Evolutionary conservation across 1,284 basidiomycete genomes (phyloP), one percentile per base, ranked within the genome.

Genomic region (Leccinum huronense): DNA sequence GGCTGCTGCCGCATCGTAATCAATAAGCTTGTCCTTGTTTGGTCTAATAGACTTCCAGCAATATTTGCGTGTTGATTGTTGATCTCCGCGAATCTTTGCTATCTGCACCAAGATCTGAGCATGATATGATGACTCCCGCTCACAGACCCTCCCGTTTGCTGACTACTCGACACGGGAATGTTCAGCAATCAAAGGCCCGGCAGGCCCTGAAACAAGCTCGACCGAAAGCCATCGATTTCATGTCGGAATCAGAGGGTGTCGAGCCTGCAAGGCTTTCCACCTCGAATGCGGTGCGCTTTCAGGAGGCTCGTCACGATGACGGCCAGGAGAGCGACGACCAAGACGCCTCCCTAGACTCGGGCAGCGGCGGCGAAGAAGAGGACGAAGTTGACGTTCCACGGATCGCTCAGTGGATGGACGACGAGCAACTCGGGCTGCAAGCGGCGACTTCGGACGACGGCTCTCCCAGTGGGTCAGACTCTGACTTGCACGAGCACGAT

Each of bases 321-420:
- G 58, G 60, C 40, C 58, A 62, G 7, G 40, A 42, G 16, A 58
- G 30, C 14, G 61, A 54, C 10, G 42, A 60, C 14, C 53, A 48
- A 9, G 60, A 59, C 30, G 8, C 16, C 36, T 10, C n/a, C 51
- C 13, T 14, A 14, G 58, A 54, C 45, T 48, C 45, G 5, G 45
- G 6, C 19, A 48, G 45, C 45, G 45, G 19, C n/a, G 51, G n/a
- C n/a, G n/a, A 63, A 3, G 68, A 72, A 8, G 75, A 78, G 16
- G 72, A 82, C 60, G 71, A n/a, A n/a, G n/a, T 77, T 1, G 84
- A 86, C 68, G 79, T 78, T 3, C 82, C 83, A 3, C 78, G 84
- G 34, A 76, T 85, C 40, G 80, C 80, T 30, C 84, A 84, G 65
- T 88, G 86, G 83, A 79, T 83, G 14, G 85, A 83, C 33, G 85